Conservation (phyloP, 768 basidiomycete genomes). For the Filobasidium wieringae region DNA sequence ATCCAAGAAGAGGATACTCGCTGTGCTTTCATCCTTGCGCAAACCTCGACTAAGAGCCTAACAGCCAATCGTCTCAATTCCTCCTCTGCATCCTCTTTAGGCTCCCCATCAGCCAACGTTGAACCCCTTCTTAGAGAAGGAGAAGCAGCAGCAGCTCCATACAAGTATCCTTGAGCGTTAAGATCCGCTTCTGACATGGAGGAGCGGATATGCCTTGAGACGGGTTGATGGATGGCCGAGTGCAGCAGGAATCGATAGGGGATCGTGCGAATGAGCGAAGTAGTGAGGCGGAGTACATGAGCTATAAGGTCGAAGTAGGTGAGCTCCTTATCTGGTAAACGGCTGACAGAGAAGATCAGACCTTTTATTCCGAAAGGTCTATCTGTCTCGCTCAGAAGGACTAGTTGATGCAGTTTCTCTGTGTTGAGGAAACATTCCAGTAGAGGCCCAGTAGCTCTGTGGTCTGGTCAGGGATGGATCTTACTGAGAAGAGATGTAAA, state of each 20-base stretch:
- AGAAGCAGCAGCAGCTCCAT: background rate
- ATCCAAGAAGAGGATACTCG: slow-evolving; percentile 9
- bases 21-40: slow-evolving; percentile 72
- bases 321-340: background rate
- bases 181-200: slow-evolving; percentile 45
- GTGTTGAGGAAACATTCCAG: slow-evolving; percentile 85
- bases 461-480: slow-evolving; percentile 4
- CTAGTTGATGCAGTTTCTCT: slow-evolving; percentile 72
- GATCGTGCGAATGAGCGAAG: slow-evolving; percentile 79
- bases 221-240: slow-evolving; percentile 76
- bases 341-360: background rate
- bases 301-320: slow-evolving; percentile 38
- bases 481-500: background rate
- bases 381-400: slow-evolving; percentile 71
- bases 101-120: background rate
- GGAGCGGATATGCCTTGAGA: slow-evolving; percentile 67
- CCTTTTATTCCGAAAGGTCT: slow-evolving; percentile 73
- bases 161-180: background rate
- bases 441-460: slow-evolving; percentile 79
- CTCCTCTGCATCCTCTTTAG: slow-evolving; percentile 40
- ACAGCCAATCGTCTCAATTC: slow-evolving; percentile 45
- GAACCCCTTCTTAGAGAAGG: background rate
- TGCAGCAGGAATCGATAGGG: slow-evolving; percentile 91
- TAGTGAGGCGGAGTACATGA: slow-evolving; percentile 74
- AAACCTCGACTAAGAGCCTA: slow-evolving; percentile 78